These are phyloP conservation scores for Fusarium sp. DNA, from an alignment of 2,329 filamentous ascomycete genomes.

Conservation along the genomic window DNA sequence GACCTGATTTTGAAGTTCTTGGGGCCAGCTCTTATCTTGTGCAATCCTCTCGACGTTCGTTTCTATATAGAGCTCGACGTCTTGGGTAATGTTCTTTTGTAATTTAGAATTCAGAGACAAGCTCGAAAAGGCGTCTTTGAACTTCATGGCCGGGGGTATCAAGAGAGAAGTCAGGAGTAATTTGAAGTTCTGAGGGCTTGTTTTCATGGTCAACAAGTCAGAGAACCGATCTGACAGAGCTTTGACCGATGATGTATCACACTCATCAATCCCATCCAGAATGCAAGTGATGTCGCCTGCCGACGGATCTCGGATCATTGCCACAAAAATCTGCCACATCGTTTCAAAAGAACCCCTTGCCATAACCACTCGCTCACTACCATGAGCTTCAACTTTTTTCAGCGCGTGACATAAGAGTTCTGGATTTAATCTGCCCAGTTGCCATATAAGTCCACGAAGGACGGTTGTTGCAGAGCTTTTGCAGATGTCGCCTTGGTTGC, in stretches of 20 bases:
- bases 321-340: constrained; percentile 17
- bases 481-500: constrained; percentile 6
- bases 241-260: neutral
- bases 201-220: neutral
- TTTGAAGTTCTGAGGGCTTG: neutral
- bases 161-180: constrained; percentile 1
- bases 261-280: constrained; percentile 24
- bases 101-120: neutral
- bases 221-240: neutral
- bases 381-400: neutral
- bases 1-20: neutral
- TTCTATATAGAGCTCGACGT: neutral
- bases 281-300: constrained; percentile 1
- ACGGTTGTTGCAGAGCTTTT: constrained; percentile 6
- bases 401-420: neutral
- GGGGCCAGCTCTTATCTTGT: neutral
- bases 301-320: constrained; percentile 1
- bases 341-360: neutral
- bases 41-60: neutral
- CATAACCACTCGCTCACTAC: neutral
- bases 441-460: constrained; percentile 18
- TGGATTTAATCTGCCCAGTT: constrained; percentile 9
- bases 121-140: neutral
- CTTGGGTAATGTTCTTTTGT: neutral
- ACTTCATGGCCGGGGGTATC: fast-evolving